Base-by-base conservation (phyloP, 805 yeast genomes). In the Wickerhamomyces silvicola region DNA sequence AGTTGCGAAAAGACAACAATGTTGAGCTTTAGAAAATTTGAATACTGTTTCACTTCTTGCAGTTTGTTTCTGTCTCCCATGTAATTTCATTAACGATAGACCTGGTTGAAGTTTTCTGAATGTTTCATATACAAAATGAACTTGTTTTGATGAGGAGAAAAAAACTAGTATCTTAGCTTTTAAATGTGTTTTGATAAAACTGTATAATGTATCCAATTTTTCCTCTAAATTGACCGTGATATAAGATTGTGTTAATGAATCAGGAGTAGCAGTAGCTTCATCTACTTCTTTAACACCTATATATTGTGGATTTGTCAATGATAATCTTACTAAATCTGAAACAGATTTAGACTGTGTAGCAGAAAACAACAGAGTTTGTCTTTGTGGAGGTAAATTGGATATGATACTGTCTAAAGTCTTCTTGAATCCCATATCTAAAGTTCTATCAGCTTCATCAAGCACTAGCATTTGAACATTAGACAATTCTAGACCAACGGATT, bases 301-400 rank as follows among this genome's bases (percentile, higher is more conserved):
- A 46, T 79, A 83, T 18, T 88, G 94, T 0, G 98, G 98, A 52
- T 90, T 90, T 22, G 94, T 71, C 72, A 92, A 72, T 12, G 97
- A 97, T 1, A 94, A 77, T 41, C 83, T 76, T 50, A 88, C 87
- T 18, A 92, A 70, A 31, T 76, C 76, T n/a, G 73, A 65, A 7
- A 94, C 90, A 1, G 96, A 90, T 38, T 85, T 78, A 9, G 87
- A 76, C 28, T 92, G 77, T 0, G 99, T 92, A 2, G 98, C 98
- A 1, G 96, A 86, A 52, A 90, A 90, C 17, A 90, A 62, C 1
- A 97, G 95, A 0, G 95, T 87, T 48, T 97, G 73, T 53, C 95
- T 75, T 58, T 88, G 96, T 43, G 83, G 78, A 2, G 98, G 98
- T 19, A 92, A 62, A 33, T 70, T 59, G 24, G 75, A 66, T 19